Evolutionary conservation across 352 stramenopile species (phyloP).

Genomic region (Phytophthora fragariae): DNA sequence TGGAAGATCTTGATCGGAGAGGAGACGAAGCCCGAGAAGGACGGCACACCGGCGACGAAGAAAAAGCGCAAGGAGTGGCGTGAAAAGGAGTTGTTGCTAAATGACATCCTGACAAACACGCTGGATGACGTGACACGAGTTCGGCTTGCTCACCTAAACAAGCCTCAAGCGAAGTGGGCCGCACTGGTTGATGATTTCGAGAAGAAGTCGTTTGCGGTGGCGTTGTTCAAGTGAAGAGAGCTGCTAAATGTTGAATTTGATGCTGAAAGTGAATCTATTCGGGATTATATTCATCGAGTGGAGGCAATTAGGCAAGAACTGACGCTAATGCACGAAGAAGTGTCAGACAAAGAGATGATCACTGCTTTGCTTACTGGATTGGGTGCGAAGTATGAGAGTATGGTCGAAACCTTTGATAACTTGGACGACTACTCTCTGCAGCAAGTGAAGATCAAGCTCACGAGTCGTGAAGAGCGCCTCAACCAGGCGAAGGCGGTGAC

Average conservation of each 20-base stretch:
- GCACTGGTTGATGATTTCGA: constrained; percentile 21
- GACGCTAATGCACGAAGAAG: constrained; percentile 1
- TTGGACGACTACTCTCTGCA: constrained; percentile 8
- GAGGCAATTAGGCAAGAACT: constrained; percentile 7
- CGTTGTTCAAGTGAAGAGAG: constrained; percentile 5
- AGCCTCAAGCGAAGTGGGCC: constrained; percentile 17
- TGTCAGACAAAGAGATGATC: constrained; percentile 3
- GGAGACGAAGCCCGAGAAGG: constrained; percentile 3
- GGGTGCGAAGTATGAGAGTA: constrained; percentile 1
- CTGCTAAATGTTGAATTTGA: constrained; percentile 9
- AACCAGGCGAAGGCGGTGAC: constrained; percentile 1
- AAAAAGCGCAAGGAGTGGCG: constrained; percentile 14
- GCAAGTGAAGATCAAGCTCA: constrained; percentile 12
- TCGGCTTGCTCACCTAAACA: constrained; percentile 15
- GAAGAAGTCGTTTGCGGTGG: constrained; percentile 24
- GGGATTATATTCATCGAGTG: constrained; percentile 11
- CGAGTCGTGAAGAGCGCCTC: neutral
- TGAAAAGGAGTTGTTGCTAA: constrained; percentile 12
- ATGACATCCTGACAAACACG: constrained; percentile 27
- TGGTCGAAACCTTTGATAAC: constrained; percentile 9
- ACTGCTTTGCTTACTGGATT: constrained; percentile 5
- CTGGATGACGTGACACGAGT: constrained; percentile 20
- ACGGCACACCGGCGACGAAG: neutral
- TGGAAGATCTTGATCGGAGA: constrained; percentile 27
- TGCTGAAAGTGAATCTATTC: neutral